Evolutionary conservation across 2,329 filamentous ascomycete genomes (phyloP).

Genomic region (Arthrobotrys conoides): DNA sequence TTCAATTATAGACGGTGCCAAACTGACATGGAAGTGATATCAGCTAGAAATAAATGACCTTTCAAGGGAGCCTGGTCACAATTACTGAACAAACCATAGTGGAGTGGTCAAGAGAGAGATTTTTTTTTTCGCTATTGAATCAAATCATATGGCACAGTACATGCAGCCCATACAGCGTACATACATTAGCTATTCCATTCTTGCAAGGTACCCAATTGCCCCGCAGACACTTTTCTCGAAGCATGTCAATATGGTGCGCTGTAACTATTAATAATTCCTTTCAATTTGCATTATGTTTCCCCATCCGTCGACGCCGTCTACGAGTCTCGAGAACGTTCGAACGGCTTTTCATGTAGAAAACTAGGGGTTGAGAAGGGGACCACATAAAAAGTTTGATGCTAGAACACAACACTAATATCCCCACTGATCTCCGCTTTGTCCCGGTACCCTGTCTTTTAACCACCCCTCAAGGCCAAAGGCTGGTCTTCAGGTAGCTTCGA

Average conservation of each 20-base stretch:
- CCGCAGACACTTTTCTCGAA: constrained; percentile 47
- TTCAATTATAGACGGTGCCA: constrained; percentile 33
- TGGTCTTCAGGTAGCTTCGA: not conserved
- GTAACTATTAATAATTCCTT: constrained; percentile 47
- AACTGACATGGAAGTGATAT: constrained; percentile 26
- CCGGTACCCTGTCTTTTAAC: not conserved
- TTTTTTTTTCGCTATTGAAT: constrained; percentile 13
- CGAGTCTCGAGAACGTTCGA: not conserved
- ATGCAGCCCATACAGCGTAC: constrained; percentile 16
- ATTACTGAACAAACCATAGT: constrained; percentile 30
- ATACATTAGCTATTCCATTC: constrained; percentile 42
- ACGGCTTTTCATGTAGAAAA: not conserved
- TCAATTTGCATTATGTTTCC: constrained; percentile 25
- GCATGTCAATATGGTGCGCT: constrained; percentile 51
- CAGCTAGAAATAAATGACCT: constrained; percentile 12
- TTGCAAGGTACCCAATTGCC: constrained; percentile 45
- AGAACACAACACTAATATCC: not conserved
- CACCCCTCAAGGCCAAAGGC: not conserved
- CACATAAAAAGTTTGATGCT: not conserved
- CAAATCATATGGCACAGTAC: constrained; percentile 37
- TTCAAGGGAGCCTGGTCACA: constrained; percentile 18
- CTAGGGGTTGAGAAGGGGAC: not conserved
- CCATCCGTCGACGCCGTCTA: constrained; percentile 16
- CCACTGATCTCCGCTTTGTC: constrained; percentile 5
- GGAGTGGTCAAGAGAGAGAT: constrained; percentile 24